phyloP scores from a whole-genome alignment of 2,329 filamentous ascomycete species.

The Coniochaeta sp. region DNA sequence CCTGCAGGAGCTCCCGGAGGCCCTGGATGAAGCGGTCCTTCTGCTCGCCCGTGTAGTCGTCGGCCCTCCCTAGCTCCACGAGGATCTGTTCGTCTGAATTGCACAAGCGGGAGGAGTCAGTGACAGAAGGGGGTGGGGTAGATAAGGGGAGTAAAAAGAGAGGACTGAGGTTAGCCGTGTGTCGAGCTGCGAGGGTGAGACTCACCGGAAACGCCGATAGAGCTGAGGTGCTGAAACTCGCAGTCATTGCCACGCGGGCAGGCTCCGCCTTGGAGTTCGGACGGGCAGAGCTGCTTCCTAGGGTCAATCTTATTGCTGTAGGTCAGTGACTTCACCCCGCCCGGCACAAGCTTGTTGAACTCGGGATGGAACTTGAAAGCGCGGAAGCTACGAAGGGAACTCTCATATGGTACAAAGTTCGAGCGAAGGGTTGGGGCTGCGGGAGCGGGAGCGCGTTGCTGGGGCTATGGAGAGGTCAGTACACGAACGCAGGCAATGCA shows the following conservation, averaged over 20 bases:
- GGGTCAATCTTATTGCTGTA: conserved; percentile 88
- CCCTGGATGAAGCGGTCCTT: conserved; percentile 56
- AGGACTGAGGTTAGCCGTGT: conserved; percentile 22
- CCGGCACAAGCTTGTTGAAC: conserved; percentile 61
- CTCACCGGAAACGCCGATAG: conserved; percentile 70
- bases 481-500: background rate
- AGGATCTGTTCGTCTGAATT: conserved; percentile 65
- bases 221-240: conserved; percentile 70
- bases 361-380: conserved; percentile 85
- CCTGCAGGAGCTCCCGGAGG: conserved; percentile 52
- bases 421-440: conserved; percentile 7
- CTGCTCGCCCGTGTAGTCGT: conserved; percentile 55
- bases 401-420: conserved; percentile 60
- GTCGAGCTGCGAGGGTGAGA: conserved; percentile 22
- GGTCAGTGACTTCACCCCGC: conserved; percentile 81
- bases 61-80: conserved; percentile 61
- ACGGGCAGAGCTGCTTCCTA: conserved; percentile 66
- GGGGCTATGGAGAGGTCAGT: conserved; percentile 16
- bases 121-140: conserved; percentile 31
- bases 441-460: no score
- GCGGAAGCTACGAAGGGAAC: conserved; percentile 74
- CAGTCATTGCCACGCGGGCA: conserved; percentile 69
- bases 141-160: background rate
- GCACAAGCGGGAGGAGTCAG: conserved; percentile 35
- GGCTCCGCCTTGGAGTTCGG: conserved; percentile 60